A percentile compares a stretch with the other conserved stretches of the same genome.
Evolutionary conservation across 495 filamentous ascomycete genomes (phyloP).

Genomic region (Xylaria curta): DNA sequence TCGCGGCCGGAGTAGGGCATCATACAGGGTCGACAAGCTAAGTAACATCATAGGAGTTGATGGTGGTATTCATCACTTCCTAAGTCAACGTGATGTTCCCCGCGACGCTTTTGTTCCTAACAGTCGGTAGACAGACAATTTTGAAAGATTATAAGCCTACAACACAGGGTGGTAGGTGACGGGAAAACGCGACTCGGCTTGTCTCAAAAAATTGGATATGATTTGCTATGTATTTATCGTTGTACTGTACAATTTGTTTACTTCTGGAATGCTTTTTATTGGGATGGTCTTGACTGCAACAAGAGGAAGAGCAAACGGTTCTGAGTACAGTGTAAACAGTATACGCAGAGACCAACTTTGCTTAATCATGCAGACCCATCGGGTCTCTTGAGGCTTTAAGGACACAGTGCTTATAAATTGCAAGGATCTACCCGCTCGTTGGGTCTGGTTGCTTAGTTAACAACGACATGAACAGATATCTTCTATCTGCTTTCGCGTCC

Average conservation of each 20-base stretch:
- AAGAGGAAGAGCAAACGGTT: too few relatives aligned
- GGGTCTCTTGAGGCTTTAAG: not conserved
- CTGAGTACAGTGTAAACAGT: too few relatives aligned
- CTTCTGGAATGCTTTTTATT: conserved; percentile 10
- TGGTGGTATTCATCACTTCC: not conserved
- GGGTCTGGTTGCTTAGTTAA: not conserved
- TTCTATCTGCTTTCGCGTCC: not conserved
- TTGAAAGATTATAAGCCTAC: too few relatives aligned
- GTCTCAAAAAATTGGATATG: not conserved
- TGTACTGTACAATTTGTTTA: too few relatives aligned
- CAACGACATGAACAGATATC: not conserved
- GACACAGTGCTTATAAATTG: conserved; percentile 6
- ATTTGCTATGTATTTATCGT: conserved; percentile 10
- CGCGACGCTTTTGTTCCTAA: not conserved
- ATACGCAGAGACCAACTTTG: too few relatives aligned
- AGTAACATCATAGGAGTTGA: not conserved
- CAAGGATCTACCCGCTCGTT: not conserved
- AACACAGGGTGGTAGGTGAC: not conserved
- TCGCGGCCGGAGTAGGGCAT: not conserved
- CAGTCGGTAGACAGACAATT: too few relatives aligned
- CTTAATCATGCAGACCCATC: too few relatives aligned
- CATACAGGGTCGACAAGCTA: not conserved
- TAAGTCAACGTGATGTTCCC: not conserved
- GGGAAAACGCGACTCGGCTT: not conserved
- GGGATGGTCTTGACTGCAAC: not conserved